phyloP scores from a whole-genome alignment of 768 basidiomycete genomes.

The Strobilomyces echinocephalus region DNA sequence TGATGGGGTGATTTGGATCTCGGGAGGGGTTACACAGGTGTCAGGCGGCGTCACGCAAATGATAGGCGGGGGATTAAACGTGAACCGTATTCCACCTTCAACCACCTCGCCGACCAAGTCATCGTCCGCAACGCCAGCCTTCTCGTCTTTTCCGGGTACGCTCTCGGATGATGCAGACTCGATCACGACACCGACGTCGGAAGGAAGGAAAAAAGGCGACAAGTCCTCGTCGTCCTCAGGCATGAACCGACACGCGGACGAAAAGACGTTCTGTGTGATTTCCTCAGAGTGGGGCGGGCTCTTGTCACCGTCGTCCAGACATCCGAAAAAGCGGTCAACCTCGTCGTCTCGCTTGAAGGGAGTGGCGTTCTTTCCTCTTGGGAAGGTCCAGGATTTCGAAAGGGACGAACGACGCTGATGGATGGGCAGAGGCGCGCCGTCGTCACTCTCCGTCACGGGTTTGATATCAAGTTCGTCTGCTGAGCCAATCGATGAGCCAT shows the following conservation, averaged over 20 bases:
- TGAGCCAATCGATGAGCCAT: conserved; percentile 52
- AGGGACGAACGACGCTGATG: conserved; percentile 42
- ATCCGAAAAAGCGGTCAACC: conserved; percentile 77
- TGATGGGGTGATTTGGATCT: conserved; percentile 21
- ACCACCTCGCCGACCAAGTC: conserved; percentile 56
- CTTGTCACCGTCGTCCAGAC: conserved; percentile 51
- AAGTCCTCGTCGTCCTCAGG: conserved; percentile 45
- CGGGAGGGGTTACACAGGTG: conserved; percentile 23
- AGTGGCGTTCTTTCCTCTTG: conserved; percentile 30
- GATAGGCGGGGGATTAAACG: conserved; percentile 56
- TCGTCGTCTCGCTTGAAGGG: conserved; percentile 35
- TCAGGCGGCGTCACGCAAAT: conserved; percentile 27
- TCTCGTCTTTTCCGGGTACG: conserved; percentile 41
- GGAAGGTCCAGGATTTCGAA: conserved; percentile 71
- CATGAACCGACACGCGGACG: conserved; percentile 42
- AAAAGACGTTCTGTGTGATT: conserved; percentile 56
- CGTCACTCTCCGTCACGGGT: conserved; percentile 10
- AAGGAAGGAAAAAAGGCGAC: conserved; percentile 47
- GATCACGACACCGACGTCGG: conserved; percentile 40
- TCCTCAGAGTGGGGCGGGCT: conserved; percentile 46
- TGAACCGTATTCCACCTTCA: conserved; percentile 69
- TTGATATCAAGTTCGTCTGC: conserved; percentile 39
- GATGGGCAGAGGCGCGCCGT: conserved; percentile 8
- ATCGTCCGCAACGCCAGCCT: conserved; percentile 33
- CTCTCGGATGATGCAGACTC: conserved; percentile 24